These are phyloP conservation scores for Daldinia childiae DNA, from an alignment of 495 filamentous ascomycete species.

Conservation along the genomic window DNA sequence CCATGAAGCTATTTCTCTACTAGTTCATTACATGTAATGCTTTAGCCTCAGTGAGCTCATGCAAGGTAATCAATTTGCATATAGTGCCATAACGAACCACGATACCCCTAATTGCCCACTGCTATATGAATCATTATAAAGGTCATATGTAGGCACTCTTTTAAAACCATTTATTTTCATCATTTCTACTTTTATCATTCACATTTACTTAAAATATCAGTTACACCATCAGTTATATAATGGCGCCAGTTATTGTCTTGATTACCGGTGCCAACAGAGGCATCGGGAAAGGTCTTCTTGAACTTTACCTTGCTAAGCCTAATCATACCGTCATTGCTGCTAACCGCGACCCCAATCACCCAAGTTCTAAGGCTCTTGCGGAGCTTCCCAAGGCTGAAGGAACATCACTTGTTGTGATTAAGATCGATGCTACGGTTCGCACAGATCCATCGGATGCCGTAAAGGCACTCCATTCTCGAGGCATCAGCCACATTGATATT, in stretches of 20 bases:
- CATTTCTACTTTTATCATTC: neutral
- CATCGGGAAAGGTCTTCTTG: conserved; percentile 34
- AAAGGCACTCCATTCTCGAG: neutral
- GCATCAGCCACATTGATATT: conserved; percentile 25
- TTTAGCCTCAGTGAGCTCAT: neutral
- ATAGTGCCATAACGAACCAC: neutral
- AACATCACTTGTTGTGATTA: conserved; percentile 18
- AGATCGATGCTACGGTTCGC: conserved; percentile 20
- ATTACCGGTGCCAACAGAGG: conserved; percentile 39
- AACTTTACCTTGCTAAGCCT: conserved; percentile 22
- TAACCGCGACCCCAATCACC: conserved; percentile 27
- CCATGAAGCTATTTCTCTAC: no score
- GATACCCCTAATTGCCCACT: neutral
- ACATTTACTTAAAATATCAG: neutral
- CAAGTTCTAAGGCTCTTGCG: conserved; percentile 15
- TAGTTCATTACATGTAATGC: no score
- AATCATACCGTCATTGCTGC: conserved; percentile 37
- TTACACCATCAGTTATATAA: neutral
- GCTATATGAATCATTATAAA: neutral
- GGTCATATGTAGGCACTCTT: neutral
- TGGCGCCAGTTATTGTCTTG: conserved; percentile 20
- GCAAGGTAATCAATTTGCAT: conserved; percentile 8
- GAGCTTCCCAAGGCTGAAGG: conserved; percentile 25
- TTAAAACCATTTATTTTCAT: neutral
- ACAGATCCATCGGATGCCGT: conserved; percentile 14